phyloP scores from a whole-genome alignment of 1,284 basidiomycete species.

The Schizopora paradoxa region DNA sequence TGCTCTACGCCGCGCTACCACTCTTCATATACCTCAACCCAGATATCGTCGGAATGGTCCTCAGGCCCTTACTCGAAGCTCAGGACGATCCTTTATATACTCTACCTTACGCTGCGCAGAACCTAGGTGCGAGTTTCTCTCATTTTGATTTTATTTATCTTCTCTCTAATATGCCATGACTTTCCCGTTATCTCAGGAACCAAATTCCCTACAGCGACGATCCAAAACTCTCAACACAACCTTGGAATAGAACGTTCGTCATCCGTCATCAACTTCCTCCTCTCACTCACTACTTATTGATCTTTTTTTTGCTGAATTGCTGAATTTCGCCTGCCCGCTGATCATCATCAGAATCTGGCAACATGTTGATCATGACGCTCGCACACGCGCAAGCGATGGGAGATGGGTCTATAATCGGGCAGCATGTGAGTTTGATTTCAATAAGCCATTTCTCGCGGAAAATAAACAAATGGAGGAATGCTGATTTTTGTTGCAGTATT shows the following conservation, averaged over 20 bases:
- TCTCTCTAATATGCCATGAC: too few species aligned
- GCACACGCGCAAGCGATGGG: slow-evolving; percentile 33
- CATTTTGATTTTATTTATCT: neutral
- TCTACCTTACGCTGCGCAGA: slow-evolving; percentile 33
- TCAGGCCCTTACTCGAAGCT: slow-evolving; percentile 40
- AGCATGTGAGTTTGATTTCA: neutral
- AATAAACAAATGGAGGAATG: neutral
- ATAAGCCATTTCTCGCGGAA: slow-evolving; percentile 27
- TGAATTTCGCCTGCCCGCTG: neutral
- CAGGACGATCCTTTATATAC: slow-evolving; percentile 28
- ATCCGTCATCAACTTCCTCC: neutral
- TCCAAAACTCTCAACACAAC: slow-evolving; percentile 20
- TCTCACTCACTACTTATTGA: neutral
- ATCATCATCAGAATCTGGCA: slow-evolving; percentile 28
- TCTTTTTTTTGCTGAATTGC: neutral
- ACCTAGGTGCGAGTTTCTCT: slow-evolving; percentile 32
- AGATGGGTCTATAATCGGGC: neutral
- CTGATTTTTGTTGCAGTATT: slow-evolving; percentile 28
- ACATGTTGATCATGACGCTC: slow-evolving; percentile 36
- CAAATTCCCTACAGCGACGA: slow-evolving; percentile 24
- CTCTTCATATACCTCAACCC: slow-evolving; percentile 42
- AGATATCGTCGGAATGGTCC: slow-evolving; percentile 32
- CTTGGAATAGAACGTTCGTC: slow-evolving; percentile 25
- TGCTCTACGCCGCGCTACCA: slow-evolving; percentile 42
- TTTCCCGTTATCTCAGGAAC: too few species aligned